Percentiles rank a stretch among this genome's conserved stretches.
These are phyloP conservation scores for Trichosporon ovoides DNA, from an alignment of 1,284 basidiomycete genomes.

Conservation along the genomic window DNA sequence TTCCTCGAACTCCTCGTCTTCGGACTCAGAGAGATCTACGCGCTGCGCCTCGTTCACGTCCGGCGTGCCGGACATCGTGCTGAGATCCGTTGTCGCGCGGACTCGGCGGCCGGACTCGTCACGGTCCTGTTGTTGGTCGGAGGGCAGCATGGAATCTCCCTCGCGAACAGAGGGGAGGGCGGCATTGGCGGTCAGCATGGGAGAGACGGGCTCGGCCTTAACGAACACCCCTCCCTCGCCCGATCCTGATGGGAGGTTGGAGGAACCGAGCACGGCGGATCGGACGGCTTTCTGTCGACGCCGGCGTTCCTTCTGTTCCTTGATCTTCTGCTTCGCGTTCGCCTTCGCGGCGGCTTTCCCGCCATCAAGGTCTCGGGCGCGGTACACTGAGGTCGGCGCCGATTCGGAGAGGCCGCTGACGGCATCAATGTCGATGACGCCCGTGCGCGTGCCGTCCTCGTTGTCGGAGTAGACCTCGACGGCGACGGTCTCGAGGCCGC, in stretches of 20 bases:
- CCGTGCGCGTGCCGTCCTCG: slow-evolving; percentile 66
- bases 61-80: slow-evolving; percentile 8
- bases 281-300: slow-evolving; percentile 21
- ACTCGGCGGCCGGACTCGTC: slow-evolving; percentile 35
- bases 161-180: slow-evolving; percentile 16
- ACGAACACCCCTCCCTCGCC: slow-evolving; percentile 14
- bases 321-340: slow-evolving; percentile 44
- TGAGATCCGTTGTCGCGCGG: slow-evolving; percentile 34
- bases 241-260: not conserved
- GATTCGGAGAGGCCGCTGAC: slow-evolving; percentile 78
- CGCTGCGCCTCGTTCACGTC: slow-evolving; percentile 60
- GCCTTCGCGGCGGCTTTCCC: slow-evolving; percentile 42
- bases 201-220: slow-evolving; percentile 42
- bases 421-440: slow-evolving; percentile 76
- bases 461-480: slow-evolving; percentile 66
- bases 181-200: not conserved
- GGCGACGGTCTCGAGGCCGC: slow-evolving; percentile 6
- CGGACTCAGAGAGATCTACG: slow-evolving; percentile 74
- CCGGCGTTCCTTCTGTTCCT: slow-evolving; percentile 17
- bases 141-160: slow-evolving; percentile 38
- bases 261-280: not conserved
- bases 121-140: slow-evolving; percentile 39
- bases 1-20: slow-evolving; percentile 78
- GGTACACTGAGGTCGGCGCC: slow-evolving; percentile 69
- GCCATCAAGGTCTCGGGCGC: slow-evolving; percentile 49